These are phyloP conservation scores for Colletotrichum costaricense DNA, from an alignment of 2,329 filamentous ascomycete genomes.

Conservation along the genomic window DNA sequence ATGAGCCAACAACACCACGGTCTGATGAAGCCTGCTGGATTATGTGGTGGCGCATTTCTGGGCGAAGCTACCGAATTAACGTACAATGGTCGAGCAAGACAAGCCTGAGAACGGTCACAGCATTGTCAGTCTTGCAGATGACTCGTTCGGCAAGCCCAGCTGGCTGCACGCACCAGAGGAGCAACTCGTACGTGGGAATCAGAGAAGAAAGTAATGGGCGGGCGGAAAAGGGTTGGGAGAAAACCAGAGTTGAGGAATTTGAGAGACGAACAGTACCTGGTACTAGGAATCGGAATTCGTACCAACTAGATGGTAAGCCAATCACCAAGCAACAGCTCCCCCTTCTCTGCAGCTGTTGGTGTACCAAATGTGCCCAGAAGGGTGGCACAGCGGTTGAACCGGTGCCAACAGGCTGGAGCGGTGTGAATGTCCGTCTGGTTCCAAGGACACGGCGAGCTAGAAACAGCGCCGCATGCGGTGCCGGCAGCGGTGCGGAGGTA, in stretches of 20 bases:
- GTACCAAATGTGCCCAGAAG: neutral
- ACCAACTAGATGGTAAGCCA: slow-evolving; percentile 24
- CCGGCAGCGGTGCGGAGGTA: neutral
- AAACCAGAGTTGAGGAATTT: neutral
- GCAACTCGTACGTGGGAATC: neutral
- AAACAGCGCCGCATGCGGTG: slow-evolving; percentile 7
- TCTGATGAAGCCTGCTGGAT: neutral
- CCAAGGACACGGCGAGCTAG: slow-evolving; percentile 8
- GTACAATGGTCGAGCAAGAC: neutral
- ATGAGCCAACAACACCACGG: neutral
- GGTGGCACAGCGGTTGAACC: slow-evolving; percentile 15
- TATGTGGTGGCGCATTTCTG: neutral
- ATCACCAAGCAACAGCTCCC: neutral
- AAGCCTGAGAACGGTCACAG: neutral
- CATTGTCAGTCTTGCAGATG: neutral
- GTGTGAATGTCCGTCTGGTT: slow-evolving; percentile 15
- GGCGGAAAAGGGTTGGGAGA: neutral
- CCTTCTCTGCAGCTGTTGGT: slow-evolving; percentile 6
- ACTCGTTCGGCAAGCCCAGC: neutral
- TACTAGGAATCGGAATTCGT: slow-evolving; percentile 5
- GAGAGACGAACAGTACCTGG: neutral
- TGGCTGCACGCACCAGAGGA: neutral
- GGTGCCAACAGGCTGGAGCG: slow-evolving; percentile 20
- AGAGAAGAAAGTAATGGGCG: neutral
- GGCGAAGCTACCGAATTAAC: neutral